A percentile compares a stretch with the other conserved stretches of the same genome.
Conservation (phyloP, 352 stramenopile genomes). For the Pythium volutum region DNA sequence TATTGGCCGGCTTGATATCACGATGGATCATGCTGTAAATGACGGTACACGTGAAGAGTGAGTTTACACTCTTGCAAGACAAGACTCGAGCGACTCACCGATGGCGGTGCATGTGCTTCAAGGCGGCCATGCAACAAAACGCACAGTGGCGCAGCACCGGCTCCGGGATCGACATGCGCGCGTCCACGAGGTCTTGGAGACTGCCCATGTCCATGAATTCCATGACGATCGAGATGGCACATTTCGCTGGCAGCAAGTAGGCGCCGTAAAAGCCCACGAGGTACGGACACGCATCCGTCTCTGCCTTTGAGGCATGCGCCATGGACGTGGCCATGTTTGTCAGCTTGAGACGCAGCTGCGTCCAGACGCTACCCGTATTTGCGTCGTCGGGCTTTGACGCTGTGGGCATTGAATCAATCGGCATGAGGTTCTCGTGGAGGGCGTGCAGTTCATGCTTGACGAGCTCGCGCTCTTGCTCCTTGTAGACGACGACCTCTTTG, state of each 20-base stretch:
- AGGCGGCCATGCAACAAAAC: slow-evolving; percentile 75
- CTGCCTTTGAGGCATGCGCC: neutral
- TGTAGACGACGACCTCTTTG: slow-evolving; percentile 83
- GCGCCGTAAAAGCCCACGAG: slow-evolving; percentile 89
- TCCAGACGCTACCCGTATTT: slow-evolving; percentile 10
- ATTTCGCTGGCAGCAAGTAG: slow-evolving; percentile 71
- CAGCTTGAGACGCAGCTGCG: slow-evolving; percentile 15
- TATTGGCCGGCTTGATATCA: slow-evolving; percentile 91
- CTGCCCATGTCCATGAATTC: slow-evolving; percentile 93
- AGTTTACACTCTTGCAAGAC: too few relatives aligned
- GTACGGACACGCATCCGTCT: slow-evolving; percentile 53
- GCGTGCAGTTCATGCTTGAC: slow-evolving; percentile 86
- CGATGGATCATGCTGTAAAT: slow-evolving; percentile 71
- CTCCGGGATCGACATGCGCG: slow-evolving; percentile 45
- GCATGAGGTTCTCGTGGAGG: slow-evolving; percentile 78
- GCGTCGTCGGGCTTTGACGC: neutral
- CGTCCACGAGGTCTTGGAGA: slow-evolving; percentile 73
- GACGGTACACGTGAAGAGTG: neutral
- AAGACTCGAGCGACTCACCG: slow-evolving; percentile 30
- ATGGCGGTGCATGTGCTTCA: slow-evolving; percentile 83
- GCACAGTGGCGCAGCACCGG: slow-evolving; percentile 67
- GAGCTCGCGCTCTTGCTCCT: slow-evolving; percentile 77
- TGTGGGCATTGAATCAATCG: slow-evolving; percentile 37
- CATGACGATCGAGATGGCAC: slow-evolving; percentile 86
- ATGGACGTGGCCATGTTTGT: slow-evolving; percentile 4